Evolutionary conservation across 192 early-diverging fungal species (phyloP), one percentile per base, ranked within the genome.

Genomic region (Gigaspora rosea): DNA sequence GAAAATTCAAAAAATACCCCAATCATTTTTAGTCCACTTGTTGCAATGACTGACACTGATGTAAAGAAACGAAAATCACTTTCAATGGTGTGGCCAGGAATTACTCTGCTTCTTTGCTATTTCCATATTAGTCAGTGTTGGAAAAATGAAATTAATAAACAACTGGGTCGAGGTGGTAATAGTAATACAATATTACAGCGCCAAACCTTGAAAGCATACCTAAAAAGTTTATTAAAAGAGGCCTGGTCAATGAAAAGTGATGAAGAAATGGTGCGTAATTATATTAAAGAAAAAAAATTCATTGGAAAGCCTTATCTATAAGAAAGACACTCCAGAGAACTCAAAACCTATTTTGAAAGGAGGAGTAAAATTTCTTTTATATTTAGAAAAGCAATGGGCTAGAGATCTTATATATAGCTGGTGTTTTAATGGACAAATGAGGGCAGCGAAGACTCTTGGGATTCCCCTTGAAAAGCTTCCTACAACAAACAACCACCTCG

Each of bases 41-140:
- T 65, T 65, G 63, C 63, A 65, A 65, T 65, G 3, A 65, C 63
- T 32, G 63, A 65, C 15, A 32, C 20, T 65, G 63, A 65, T 65
- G 6, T 32, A 65, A 65, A 41, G 63, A 12, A 65, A 65, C 8
- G 33, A 4, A 65, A 41, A 33, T 13, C 35, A 32, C 32, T 65
- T 9, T 32, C 16, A 4, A 32, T 32, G 41, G 27, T 65, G 8
- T 65, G 63, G 63, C 63, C 63, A 65, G 27, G 15, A 5, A 65
- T 65, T 65, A n/a, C 8, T 12, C 11, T 65, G 41, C 5, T 65
- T 65, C 10, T 65, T 32, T 65, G 63, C 15, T 11, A 32, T 2
- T 41, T 65, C 15, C 32, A 65, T 33, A 12, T 65, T 65, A 32
- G 20, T 41, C 5, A 65, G 32, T 32, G 33, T 41, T 65, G 12